Conservation (phyloP, 257 asterid species). For the Lithospermum erythrorhizon region DNA sequence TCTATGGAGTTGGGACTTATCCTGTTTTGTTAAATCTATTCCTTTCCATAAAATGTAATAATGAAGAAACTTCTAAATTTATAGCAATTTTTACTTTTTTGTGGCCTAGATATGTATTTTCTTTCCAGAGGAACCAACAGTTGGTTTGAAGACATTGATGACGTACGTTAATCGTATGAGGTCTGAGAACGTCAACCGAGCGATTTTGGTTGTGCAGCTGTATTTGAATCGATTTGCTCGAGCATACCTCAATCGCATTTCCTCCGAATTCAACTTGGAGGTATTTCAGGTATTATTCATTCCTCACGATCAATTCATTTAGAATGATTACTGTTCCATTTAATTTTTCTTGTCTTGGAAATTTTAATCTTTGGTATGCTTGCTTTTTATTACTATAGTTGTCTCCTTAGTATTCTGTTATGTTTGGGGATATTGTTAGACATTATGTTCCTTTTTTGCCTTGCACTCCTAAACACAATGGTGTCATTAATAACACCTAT, state of each 20-base stretch:
- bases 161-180: conserved; percentile 69
- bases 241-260: conserved; percentile 53
- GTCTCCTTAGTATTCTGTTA: too few relatives aligned
- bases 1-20: too few relatives aligned
- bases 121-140: conserved; percentile 69
- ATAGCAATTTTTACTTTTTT: neutral
- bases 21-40: too few relatives aligned
- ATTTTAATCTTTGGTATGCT: too few relatives aligned
- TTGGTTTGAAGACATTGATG: conserved; percentile 69
- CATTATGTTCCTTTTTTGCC: too few relatives aligned
- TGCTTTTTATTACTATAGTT: too few relatives aligned
- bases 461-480: too few relatives aligned
- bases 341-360: too few relatives aligned
- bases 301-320: neutral
- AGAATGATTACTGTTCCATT: too few relatives aligned
- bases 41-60: neutral
- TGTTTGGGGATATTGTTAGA: too few relatives aligned
- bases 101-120: conserved; percentile 60
- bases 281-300: conserved; percentile 56
- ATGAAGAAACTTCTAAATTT: neutral
- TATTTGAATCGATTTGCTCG: conserved; percentile 60
- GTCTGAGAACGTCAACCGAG: conserved; percentile 49
- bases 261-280: conserved; percentile 70
- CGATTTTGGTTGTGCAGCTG: conserved; percentile 71
- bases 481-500: too few relatives aligned